Conservation (phyloP, 179 eudicot genomes). For the Nepenthes alata region DNA sequence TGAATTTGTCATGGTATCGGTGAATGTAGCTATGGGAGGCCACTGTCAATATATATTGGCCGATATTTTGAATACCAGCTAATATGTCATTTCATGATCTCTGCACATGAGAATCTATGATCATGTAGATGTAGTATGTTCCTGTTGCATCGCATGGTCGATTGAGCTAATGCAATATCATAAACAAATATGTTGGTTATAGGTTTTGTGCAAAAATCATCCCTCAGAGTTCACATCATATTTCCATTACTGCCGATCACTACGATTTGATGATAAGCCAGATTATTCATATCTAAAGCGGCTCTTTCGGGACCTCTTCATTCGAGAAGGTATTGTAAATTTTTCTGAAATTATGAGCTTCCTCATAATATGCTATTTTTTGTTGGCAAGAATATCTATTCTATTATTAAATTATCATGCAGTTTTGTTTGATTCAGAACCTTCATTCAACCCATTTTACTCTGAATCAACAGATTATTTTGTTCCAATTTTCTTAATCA, state of each 20-base stretch:
- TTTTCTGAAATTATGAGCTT: neutral
- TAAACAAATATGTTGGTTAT: neutral
- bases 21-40: no score
- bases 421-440: no score
- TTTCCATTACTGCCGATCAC: constrained; percentile 4
- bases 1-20: no score
- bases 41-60: no score
- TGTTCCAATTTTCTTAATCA: no score
- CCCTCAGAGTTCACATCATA: constrained; percentile 3
- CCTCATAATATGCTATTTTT: neutral
- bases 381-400: neutral
- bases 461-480: no score
- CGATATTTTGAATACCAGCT: no score
- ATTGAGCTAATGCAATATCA: neutral
- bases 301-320: constrained; percentile 1
- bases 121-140: no score
- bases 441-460: no score
- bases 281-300: constrained; percentile 4
- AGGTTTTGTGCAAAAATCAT: constrained; percentile 2
- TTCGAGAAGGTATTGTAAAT: constrained; percentile 1
- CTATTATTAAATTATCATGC: neutral
- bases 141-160: no score
- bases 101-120: no score
- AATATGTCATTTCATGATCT: no score
- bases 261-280: constrained; percentile 3